These are phyloP conservation scores for Sclerotinia sclerotiorum DNA, from an alignment of 2,329 filamentous ascomycete species.

Conservation along the genomic window DNA sequence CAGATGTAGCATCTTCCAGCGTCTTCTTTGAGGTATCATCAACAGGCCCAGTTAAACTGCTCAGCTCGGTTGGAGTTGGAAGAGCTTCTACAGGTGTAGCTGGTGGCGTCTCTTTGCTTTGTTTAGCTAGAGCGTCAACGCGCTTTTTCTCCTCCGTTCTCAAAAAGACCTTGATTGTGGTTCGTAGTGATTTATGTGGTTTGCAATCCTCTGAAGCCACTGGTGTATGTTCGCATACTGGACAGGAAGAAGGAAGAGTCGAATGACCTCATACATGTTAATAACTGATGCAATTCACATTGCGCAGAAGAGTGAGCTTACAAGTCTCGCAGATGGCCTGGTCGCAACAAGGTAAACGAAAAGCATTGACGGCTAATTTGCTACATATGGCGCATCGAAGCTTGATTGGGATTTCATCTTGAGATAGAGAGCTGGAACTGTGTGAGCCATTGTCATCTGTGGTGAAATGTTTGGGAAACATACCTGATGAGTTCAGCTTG, in stretches of 20 bases:
- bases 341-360: slow-evolving; percentile 90
- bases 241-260: slow-evolving; percentile 75
- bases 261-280: slow-evolving; percentile 60
- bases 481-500: slow-evolving; percentile 42
- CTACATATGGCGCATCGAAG: slow-evolving; percentile 92
- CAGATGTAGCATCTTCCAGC: slow-evolving; percentile 22
- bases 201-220: slow-evolving; percentile 84
- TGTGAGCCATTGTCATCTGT: slow-evolving; percentile 24
- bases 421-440: slow-evolving; percentile 37
- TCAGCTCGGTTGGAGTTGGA: slow-evolving; percentile 22
- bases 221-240: slow-evolving; percentile 89
- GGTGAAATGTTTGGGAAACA: slow-evolving; percentile 13
- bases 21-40: slow-evolving; percentile 29
- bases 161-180: slow-evolving; percentile 87
- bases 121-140: slow-evolving; percentile 57
- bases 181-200: slow-evolving; percentile 85
- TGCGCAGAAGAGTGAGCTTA: slow-evolving; percentile 44
- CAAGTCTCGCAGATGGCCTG: slow-evolving; percentile 90
- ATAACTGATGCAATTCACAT: not conserved
- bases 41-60: slow-evolving; percentile 32
- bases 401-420: slow-evolving; percentile 90
- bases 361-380: slow-evolving; percentile 86
- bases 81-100: slow-evolving; percentile 34
- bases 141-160: slow-evolving; percentile 90
- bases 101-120: slow-evolving; percentile 43